These are phyloP conservation scores for Fusarium secorum DNA, from an alignment of 2,329 filamentous ascomycete genomes.

Conservation along the genomic window DNA sequence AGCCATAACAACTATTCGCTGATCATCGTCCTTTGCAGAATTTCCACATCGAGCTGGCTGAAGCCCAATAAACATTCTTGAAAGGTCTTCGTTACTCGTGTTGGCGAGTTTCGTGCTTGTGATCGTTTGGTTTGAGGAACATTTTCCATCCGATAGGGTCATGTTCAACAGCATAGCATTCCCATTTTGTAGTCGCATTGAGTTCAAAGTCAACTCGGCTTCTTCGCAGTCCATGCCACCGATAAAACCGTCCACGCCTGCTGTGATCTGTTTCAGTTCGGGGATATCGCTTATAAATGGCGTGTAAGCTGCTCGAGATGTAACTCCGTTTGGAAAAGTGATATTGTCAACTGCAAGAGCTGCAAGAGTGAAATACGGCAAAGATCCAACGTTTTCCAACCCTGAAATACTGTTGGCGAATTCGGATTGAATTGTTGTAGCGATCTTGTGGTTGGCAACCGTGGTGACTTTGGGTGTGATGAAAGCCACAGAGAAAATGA, in stretches of 20 bases:
- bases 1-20: slow-evolving; percentile 35
- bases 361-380: slow-evolving; percentile 47
- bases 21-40: slow-evolving; percentile 26
- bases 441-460: slow-evolving; percentile 34
- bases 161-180: slow-evolving; percentile 40
- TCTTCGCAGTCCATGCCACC: slow-evolving; percentile 45
- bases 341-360: slow-evolving; percentile 44
- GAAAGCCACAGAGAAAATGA: slow-evolving; percentile 49
- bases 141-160: slow-evolving; percentile 38
- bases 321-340: slow-evolving; percentile 45
- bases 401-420: slow-evolving; percentile 43
- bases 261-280: slow-evolving; percentile 38
- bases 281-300: slow-evolving; percentile 42
- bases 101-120: slow-evolving; percentile 26
- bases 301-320: slow-evolving; percentile 47
- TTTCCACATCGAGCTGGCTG: slow-evolving; percentile 29
- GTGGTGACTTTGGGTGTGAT: slow-evolving; percentile 45
- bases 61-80: slow-evolving; percentile 29
- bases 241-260: slow-evolving; percentile 48
- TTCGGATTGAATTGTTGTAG: slow-evolving; percentile 38
- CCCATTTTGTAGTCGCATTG: slow-evolving; percentile 30
- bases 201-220: slow-evolving; percentile 38
- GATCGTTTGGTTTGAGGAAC: slow-evolving; percentile 30
- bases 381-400: slow-evolving; percentile 36
- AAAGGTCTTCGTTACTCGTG: slow-evolving; percentile 12